Percentiles rank a stretch among this genome's conserved stretches.
phyloP scores from a whole-genome alignment of 768 basidiomycete genomes.

The Serpula lacrymans region DNA sequence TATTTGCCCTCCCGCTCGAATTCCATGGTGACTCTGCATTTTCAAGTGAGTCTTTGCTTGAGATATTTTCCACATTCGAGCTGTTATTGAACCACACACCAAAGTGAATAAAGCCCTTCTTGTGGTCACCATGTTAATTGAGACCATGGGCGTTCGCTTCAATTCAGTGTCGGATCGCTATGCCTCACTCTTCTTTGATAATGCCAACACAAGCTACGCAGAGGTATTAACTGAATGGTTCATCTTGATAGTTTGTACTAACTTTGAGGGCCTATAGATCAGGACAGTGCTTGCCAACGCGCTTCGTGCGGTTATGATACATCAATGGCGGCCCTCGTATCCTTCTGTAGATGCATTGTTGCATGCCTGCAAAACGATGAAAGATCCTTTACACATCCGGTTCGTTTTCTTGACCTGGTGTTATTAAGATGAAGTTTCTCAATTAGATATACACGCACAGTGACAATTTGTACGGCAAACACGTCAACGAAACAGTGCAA shows the following conservation, averaged over 20 bases:
- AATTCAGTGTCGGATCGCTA: slow-evolving; percentile 65
- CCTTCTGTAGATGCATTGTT: slow-evolving; percentile 52
- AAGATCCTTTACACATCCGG: slow-evolving; percentile 65
- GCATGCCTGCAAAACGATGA: slow-evolving; percentile 43
- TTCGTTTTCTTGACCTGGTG: slow-evolving; percentile 17
- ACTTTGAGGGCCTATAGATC: slow-evolving; percentile 42
- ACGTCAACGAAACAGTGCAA: slow-evolving; percentile 51
- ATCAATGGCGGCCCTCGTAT: slow-evolving; percentile 70
- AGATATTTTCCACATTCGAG: background rate
- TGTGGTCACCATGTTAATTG: slow-evolving; percentile 63
- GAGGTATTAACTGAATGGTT: slow-evolving; percentile 49
- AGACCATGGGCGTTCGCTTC: slow-evolving; percentile 64
- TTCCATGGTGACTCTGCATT: slow-evolving; percentile 87
- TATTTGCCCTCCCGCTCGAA: slow-evolving; percentile 71
- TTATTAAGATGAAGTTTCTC: slow-evolving; percentile 6
- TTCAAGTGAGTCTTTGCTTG: slow-evolving; percentile 65
- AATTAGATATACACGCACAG: slow-evolving; percentile 29
- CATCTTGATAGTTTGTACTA: background rate
- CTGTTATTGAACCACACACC: slow-evolving; percentile 11
- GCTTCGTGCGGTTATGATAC: slow-evolving; percentile 52
- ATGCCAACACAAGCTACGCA: slow-evolving; percentile 79
- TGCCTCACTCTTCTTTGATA: slow-evolving; percentile 66
- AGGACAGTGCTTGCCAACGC: slow-evolving; percentile 66
- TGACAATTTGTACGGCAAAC: slow-evolving; percentile 51
- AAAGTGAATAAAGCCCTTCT: slow-evolving; percentile 81